Base-by-base conservation (phyloP, 805 yeast species). In the Zygosaccharomyces pseudorouxii region DNA sequence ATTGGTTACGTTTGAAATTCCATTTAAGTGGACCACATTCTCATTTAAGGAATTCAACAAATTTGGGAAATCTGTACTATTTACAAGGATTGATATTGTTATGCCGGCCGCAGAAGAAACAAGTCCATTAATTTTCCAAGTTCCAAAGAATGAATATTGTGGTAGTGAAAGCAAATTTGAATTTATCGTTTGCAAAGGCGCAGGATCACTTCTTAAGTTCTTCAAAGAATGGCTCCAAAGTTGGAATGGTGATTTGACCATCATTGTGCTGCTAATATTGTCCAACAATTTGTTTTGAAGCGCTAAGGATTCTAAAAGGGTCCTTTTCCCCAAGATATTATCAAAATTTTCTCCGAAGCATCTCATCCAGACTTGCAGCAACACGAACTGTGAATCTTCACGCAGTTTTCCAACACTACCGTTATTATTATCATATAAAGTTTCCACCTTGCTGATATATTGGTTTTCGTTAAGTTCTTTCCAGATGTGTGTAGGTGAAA, bases 111-210 rank as follows among this genome's bases (percentile, higher is more conserved):
- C 79, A 16, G 72, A 65, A 45, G 62, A 65, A 5, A 74, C 63
- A 2, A 73, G 46, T 0, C 81, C 80, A 54, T 76, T 75, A 4
- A 71, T 67, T 52, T 69, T 72, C 25, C 63, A 60, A 1, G 71
- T 59, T 0, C 74, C 77, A 1, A 74, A 60, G 19, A 75, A 63
- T 62, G 66, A 12, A 62, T 48, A 41, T 38, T 44, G n/a, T 46
- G 54, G 38, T 62, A 59, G 46, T 49, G 54, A 6, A 43, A 53
- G 19, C 23, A 57, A 47, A 9, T 60, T 61, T 8, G 55, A 53
- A 52, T 74, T 73, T 8, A 78, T 59, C 0, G 81, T 75, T 51
- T 57, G 69, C 23, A 75, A 46, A 2, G 70, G 61, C 11, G 65
- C 62, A 25, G 51, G 49, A 57, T 75, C 81, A 3, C 51, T 45